phyloP scores from a whole-genome alignment of 78 protist species.

The Dictyostelium citrinum region DNA sequence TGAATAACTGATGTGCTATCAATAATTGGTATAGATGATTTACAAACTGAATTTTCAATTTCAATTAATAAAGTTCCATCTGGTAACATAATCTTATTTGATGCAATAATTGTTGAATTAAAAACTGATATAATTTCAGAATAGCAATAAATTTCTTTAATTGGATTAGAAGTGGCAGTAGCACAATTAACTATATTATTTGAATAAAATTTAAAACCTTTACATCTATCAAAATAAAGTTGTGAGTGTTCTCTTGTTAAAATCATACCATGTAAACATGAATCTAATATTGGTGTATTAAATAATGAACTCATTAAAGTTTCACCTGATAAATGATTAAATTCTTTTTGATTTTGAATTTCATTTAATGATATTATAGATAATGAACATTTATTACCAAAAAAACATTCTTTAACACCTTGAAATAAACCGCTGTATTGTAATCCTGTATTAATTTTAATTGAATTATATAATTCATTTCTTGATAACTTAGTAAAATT shows the following conservation, averaged over 20 bases:
- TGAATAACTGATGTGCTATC: too few species aligned
- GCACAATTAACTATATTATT: background rate
- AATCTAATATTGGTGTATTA: conserved; percentile 11
- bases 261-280: conserved; percentile 6
- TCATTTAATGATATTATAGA: background rate
- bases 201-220: conserved; percentile 1
- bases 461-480: background rate
- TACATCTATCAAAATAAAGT: conserved; percentile 8
- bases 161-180: too few species aligned
- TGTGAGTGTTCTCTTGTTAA: background rate
- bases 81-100: too few species aligned
- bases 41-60: too few species aligned
- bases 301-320: too few species aligned
- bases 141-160: too few species aligned
- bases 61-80: too few species aligned
- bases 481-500: conserved; percentile 4
- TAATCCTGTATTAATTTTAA: background rate
- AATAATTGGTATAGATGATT: too few species aligned
- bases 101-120: too few species aligned
- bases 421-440: background rate
- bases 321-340: background rate
- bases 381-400: background rate
- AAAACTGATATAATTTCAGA: too few species aligned
- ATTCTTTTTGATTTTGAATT: background rate
- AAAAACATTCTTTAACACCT: background rate